These are phyloP conservation scores for Fusarium chuoi DNA, from an alignment of 2,329 filamentous ascomycete species.

Conservation along the genomic window DNA sequence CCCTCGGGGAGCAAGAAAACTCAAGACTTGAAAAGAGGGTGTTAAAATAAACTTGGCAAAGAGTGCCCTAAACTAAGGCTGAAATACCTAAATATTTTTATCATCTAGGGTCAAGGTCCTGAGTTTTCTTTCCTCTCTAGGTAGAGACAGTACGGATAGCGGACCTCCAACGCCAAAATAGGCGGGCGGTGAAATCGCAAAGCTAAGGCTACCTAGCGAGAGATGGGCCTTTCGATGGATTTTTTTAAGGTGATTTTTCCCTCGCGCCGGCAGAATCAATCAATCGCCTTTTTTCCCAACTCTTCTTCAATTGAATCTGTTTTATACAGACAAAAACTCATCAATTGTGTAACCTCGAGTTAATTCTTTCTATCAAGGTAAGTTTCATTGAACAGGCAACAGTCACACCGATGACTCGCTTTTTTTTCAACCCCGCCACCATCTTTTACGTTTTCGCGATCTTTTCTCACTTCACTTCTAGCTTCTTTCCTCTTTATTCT, in stretches of 20 bases:
- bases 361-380: constrained; percentile 16
- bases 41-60: too few species aligned
- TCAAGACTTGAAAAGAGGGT: too few species aligned
- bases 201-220: constrained; percentile 22
- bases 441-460: constrained; percentile 40
- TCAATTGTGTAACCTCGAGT: neutral
- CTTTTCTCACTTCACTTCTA: constrained; percentile 30
- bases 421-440: constrained; percentile 44
- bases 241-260: constrained; percentile 40
- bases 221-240: constrained; percentile 18
- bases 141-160: neutral
- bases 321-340: neutral
- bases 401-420: constrained; percentile 41
- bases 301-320: constrained; percentile 12
- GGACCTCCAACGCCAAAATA: constrained; percentile 33
- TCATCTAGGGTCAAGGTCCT: too few species aligned
- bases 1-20: too few species aligned
- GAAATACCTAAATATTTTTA: too few species aligned
- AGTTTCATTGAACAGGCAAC: constrained; percentile 7
- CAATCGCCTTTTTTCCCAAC: constrained; percentile 28
- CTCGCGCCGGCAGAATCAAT: constrained; percentile 43
- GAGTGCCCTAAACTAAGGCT: too few species aligned
- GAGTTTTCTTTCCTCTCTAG: too few species aligned
- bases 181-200: constrained; percentile 47
- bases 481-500: constrained; percentile 15